Evolutionary conservation across 768 basidiomycete species (phyloP), one percentile per base, ranked within the genome.

Genomic region (Leccinum fibrillosum): DNA sequence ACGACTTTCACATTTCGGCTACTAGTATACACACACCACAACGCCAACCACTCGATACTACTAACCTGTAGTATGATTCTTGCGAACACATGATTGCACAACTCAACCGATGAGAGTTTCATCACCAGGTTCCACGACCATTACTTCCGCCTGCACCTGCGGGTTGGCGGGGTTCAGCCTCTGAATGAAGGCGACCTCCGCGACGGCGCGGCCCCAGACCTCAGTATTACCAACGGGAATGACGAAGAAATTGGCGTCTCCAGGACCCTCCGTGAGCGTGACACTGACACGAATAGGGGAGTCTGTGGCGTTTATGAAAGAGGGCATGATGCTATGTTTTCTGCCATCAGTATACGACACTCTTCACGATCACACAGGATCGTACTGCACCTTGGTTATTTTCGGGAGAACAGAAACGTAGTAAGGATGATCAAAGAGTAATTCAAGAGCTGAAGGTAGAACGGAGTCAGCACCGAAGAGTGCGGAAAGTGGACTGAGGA

Each of bases 211-310:
- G 39, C 0, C 4, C 39, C 39, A 42, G 1, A 3, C 0, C 9
- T 19, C 39, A 42, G 1, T 1, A 10, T 0, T 1, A 5, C n/a
- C 19, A 17, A 0, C 1, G n/a, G 3, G 4, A 10, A 44, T 17
- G 1, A 0, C 0, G 42, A 19, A 19, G 15, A 44, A 44, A 1
- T 8, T 1, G 6, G 0, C 8, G 3, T 5, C 5, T 10, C 42
- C n/a, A 10, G 3, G 1, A 4, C 12, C 42, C n/a, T 5, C 3
- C 9, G 42, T 44, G 8, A 19, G 0, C n/a, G 42, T 17, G 42
- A 44, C 10, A 10, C 42, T 19, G 7, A 44, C 42, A 10, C 4
- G 9, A 5, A 42, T 42, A 10, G 0, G 0, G 5, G 0, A 4
- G 10, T 0, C 0, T 19, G 42, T 19, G 42, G 11, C 11, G 17